Conservation (phyloP, 495 filamentous ascomycete genomes). For the Aspergillus nanangensis region DNA sequence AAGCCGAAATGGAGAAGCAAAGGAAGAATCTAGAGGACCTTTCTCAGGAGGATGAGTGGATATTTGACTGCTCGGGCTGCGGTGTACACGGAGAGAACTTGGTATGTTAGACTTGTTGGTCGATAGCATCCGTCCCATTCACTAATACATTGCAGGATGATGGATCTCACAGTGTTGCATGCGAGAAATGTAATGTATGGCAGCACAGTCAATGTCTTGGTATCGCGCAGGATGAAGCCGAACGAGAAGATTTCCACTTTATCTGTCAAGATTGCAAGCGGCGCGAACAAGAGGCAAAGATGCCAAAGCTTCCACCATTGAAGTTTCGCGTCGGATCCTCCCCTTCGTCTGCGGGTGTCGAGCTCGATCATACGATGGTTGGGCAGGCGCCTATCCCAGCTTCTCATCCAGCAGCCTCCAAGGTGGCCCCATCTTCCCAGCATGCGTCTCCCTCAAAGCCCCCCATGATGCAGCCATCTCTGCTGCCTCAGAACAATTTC, state of each 20-base stretch:
- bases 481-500: conserved; percentile 16
- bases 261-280: conserved; percentile 74
- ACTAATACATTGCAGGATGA: conserved; percentile 60
- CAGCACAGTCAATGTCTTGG: conserved; percentile 90
- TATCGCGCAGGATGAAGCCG: conserved; percentile 70
- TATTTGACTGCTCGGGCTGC: conserved; percentile 88
- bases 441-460: conserved; percentile 15
- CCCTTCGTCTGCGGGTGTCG: conserved; percentile 32
- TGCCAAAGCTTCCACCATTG: conserved; percentile 67
- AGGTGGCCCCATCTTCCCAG: not conserved
- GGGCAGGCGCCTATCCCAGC: no score
- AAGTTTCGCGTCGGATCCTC: conserved; percentile 59
- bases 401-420: no score
- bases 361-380: no score
- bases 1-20: conserved; percentile 71
- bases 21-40: conserved; percentile 68
- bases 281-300: conserved; percentile 57
- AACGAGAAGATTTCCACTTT: conserved; percentile 84
- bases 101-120: no score
- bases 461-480: conserved; percentile 10
- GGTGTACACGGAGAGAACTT: conserved; percentile 80
- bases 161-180: conserved; percentile 89
- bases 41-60: conserved; percentile 79
- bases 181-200: conserved; percentile 93
- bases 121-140: no score